These are phyloP conservation scores for Aspergillus proliferans DNA, from an alignment of 2,329 filamentous ascomycete species.

Conservation along the genomic window DNA sequence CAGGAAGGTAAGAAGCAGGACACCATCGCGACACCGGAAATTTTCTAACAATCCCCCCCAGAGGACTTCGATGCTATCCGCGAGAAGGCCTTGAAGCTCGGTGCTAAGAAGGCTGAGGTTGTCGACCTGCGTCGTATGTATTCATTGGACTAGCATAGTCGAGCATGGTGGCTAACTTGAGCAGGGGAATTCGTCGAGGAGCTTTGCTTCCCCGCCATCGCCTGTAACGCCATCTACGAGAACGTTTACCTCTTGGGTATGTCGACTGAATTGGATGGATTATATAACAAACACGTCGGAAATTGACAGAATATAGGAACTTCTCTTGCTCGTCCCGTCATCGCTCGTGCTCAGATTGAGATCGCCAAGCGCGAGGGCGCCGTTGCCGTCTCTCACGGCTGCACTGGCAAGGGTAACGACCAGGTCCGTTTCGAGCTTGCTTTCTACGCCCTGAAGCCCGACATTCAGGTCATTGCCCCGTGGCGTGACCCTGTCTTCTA, in stretches of 20 bases:
- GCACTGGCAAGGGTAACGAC: slow-evolving; percentile 45
- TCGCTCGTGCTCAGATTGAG: slow-evolving; percentile 40
- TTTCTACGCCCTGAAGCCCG: slow-evolving; percentile 44
- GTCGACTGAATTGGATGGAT: slow-evolving; percentile 13
- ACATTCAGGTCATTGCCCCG: slow-evolving; percentile 45
- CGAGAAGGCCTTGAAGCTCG: slow-evolving; percentile 64
- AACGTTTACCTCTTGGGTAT: slow-evolving; percentile 56
- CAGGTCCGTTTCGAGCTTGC: slow-evolving; percentile 47
- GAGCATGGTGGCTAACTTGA: background rate
- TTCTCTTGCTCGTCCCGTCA: slow-evolving; percentile 42
- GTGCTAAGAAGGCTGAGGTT: slow-evolving; percentile 59
- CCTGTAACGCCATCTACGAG: slow-evolving; percentile 60
- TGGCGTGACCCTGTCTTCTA: slow-evolving; percentile 46
- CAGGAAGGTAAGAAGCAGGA: slow-evolving; percentile 48
- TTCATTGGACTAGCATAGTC: background rate
- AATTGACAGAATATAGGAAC: slow-evolving; percentile 21
- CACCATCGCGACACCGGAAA: background rate
- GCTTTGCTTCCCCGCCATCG: slow-evolving; percentile 69
- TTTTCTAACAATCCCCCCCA: slow-evolving; percentile 9
- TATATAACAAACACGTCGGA: background rate
- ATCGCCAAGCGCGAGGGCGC: slow-evolving; percentile 37
- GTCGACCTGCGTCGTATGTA: slow-evolving; percentile 53
- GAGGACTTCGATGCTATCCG: slow-evolving; percentile 69
- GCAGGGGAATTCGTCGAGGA: slow-evolving; percentile 67
- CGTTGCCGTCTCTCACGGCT: slow-evolving; percentile 40